Base-by-base conservation (phyloP, 306 rosid genomes). In the Gynostemma pentaphyllum region DNA sequence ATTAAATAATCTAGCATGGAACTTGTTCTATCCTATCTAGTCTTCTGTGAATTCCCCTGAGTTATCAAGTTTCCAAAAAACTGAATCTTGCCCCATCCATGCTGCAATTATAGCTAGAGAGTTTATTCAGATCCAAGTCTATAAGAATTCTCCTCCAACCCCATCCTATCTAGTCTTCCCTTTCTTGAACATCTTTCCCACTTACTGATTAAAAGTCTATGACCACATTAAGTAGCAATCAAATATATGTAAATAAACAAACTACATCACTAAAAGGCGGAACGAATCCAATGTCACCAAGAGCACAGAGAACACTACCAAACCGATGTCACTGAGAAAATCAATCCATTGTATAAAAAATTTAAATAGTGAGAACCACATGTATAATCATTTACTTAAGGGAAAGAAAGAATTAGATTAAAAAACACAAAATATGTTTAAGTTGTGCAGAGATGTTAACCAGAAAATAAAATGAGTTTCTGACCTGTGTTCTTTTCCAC, bases 401-500 rank as follows among this genome's bases (percentile, higher is more conserved):
- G 24, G 14, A 59, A 57, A 36, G 48, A 23, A 22, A 32, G 37
- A 2, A 18, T 24, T 61, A 7, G 39, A 23, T 23, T 1, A 15
- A 1, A 59, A 55, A 37, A 26, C 12, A 0, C 2, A 56, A 7
- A 1, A 57, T 37, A 21, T 36, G 10, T 46, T 56, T 4, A 56
- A 56, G 29, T 36, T 37, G 5, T 19, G 30, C 46, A 59, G 30
- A 59, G 65, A n/a, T n/a, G n/a, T n/a, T n/a, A n/a, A n/a, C n/a
- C n/a, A n/a, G n/a, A n/a, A 59, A 36, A 36, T 21, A 29, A 29
- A 59, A 61, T 14, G 36, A 40, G 49, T 41, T 61, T 81, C 91
- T 81, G 83, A 94, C 99, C 97, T 83, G 80, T 75, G 74, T 73
- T 94, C 77, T 82, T 96, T 70, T 65, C 48, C 4, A 61, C 84